A percentile compares a stretch with the other conserved stretches of the same genome.
phyloP scores from a whole-genome alignment of 352 stramenopile genomes.

The Globisporangium paddicum region DNA sequence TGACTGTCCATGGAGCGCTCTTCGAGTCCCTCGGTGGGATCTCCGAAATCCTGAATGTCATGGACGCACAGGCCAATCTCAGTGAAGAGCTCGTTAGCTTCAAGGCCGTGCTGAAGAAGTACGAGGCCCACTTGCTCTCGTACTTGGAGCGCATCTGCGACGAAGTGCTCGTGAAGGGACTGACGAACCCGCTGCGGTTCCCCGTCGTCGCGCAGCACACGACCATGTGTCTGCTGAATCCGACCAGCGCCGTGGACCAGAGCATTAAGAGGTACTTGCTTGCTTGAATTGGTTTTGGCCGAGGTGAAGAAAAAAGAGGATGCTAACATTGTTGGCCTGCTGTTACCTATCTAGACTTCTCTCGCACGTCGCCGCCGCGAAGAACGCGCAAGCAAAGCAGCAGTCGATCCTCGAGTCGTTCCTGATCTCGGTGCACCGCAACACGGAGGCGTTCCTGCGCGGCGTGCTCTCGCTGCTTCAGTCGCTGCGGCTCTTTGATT shows the following conservation, averaged over 20 bases:
- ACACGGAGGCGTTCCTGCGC: conserved; percentile 69
- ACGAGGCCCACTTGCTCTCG: conserved; percentile 34
- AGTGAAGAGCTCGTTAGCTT: conserved; percentile 29
- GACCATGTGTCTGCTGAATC: conserved; percentile 66
- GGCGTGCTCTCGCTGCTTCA: conserved; percentile 67
- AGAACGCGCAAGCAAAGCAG: conserved; percentile 33
- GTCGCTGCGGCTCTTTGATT: conserved; percentile 58
- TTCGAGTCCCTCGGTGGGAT: conserved; percentile 79
- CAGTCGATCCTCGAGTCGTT: conserved; percentile 60
- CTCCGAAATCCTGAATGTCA: conserved; percentile 58
- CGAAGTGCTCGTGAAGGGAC: conserved; percentile 68
- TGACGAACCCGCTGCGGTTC: conserved; percentile 72
- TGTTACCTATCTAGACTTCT: conserved; percentile 34
- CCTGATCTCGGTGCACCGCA: conserved; percentile 61
- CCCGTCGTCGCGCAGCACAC: conserved; percentile 80
- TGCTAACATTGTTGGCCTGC: not conserved
- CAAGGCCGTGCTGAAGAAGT: conserved; percentile 34
- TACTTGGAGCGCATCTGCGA: conserved; percentile 67
- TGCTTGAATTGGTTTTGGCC: not conserved
- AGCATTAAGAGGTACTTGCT: conserved; percentile 58
- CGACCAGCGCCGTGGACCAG: conserved; percentile 46
- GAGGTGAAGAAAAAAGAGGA: not conserved
- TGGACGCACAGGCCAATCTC: conserved; percentile 25
- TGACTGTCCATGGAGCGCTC: conserved; percentile 72
- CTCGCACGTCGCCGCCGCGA: conserved; percentile 40